Evolutionary conservation across 331 rosid species (phyloP).

Genomic region (Acacia pycnantha): DNA sequence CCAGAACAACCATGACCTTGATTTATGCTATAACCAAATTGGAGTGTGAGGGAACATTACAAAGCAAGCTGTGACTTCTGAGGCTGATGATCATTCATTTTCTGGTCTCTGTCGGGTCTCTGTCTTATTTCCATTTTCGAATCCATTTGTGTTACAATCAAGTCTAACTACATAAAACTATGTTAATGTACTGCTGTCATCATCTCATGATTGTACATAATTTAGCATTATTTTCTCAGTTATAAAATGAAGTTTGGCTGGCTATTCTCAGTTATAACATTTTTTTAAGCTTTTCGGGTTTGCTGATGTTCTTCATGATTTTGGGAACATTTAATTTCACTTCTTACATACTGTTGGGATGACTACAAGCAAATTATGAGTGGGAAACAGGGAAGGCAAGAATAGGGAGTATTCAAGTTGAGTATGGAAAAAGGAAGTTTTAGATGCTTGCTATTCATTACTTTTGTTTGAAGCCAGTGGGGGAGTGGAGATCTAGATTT

Average conservation of each 20-base stretch:
- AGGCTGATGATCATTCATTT: not conserved
- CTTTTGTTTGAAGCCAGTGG: not conserved
- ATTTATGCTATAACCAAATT: not conserved
- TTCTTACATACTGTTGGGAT: not conserved
- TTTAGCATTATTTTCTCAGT: too few species aligned
- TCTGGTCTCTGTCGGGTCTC: too few species aligned
- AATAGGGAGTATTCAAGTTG: not conserved
- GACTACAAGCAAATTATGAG: not conserved
- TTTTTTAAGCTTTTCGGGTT: not conserved
- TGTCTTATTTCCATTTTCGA: too few species aligned
- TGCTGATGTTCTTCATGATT: not conserved
- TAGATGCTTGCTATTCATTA: not conserved
- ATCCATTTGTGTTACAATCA: too few species aligned
- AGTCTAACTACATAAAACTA: too few species aligned
- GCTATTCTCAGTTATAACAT: too few species aligned
- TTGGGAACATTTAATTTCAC: not conserved
- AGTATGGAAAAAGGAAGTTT: not conserved
- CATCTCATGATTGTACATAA: too few species aligned
- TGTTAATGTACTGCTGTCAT: too few species aligned
- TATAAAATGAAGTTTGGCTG: too few species aligned
- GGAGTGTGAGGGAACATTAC: not conserved
- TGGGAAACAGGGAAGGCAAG: not conserved
- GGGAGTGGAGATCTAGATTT: not conserved
- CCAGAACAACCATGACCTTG: not conserved
- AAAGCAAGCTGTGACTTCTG: constrained; percentile 3